Evolutionary conservation across 768 basidiomycete species (phyloP).

Genomic region (Mycena alexandri): DNA sequence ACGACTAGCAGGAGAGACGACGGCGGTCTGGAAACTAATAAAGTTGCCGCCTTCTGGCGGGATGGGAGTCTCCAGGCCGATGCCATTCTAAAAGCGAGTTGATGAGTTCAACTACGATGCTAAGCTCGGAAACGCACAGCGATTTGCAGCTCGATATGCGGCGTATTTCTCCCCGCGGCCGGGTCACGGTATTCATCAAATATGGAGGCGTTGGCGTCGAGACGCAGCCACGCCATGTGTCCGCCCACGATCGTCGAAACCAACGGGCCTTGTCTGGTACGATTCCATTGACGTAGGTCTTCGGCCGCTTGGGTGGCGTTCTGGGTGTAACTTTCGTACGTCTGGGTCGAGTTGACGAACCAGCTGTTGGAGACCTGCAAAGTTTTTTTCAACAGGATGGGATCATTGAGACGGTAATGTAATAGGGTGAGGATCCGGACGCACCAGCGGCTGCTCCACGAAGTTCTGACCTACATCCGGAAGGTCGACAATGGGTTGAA

Average conservation of each 20-base stretch:
- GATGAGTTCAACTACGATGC: neutral
- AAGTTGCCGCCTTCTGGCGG: slow-evolving; percentile 29
- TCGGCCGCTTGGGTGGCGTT: slow-evolving; percentile 35
- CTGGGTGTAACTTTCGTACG: slow-evolving; percentile 30
- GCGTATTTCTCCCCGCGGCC: slow-evolving; percentile 41
- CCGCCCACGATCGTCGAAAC: slow-evolving; percentile 37
- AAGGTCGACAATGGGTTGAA: slow-evolving; percentile 37
- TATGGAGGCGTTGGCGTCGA: slow-evolving; percentile 33
- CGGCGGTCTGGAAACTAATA: slow-evolving; percentile 18
- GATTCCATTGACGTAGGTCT: slow-evolving; percentile 40
- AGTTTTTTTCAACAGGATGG: too few relatives aligned
- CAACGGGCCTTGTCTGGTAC: slow-evolving; percentile 42
- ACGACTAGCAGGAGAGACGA: slow-evolving; percentile 34
- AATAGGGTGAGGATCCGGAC: too few relatives aligned
- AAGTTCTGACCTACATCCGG: slow-evolving; percentile 46
- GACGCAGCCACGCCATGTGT: slow-evolving; percentile 39
- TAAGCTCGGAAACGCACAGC: slow-evolving; percentile 7
- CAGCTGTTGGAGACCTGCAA: slow-evolving; percentile 34
- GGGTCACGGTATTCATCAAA: slow-evolving; percentile 38
- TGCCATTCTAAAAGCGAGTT: slow-evolving; percentile 14
- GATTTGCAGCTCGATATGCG: slow-evolving; percentile 43
- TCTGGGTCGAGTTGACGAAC: slow-evolving; percentile 39
- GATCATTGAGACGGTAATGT: too few relatives aligned
- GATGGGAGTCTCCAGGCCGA: slow-evolving; percentile 21
- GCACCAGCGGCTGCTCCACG: slow-evolving; percentile 42